Conservation (phyloP, 768 basidiomycete genomes). For the Mycena crocata region DNA sequence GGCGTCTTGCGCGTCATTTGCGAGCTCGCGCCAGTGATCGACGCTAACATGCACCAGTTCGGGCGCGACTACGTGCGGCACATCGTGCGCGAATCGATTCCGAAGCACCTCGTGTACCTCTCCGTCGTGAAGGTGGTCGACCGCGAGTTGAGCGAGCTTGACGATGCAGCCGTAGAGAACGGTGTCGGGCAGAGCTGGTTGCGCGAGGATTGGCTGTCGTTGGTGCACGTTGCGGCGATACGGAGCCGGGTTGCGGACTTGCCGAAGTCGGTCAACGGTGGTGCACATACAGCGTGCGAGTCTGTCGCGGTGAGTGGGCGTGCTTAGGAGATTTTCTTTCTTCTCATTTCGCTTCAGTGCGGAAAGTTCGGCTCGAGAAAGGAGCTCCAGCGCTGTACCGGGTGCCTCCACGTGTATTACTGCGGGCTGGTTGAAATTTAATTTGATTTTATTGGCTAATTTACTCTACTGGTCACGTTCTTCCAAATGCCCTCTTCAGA, state of each 20-base stretch:
- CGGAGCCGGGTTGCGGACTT: conserved; percentile 19
- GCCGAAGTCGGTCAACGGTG: conserved; percentile 7
- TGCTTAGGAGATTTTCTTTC: background rate
- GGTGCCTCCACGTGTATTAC: conserved; percentile 23
- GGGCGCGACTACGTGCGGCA: conserved; percentile 2
- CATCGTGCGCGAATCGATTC: conserved; percentile 15
- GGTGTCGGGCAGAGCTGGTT: conserved; percentile 10
- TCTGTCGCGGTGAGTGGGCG: conserved; percentile 1
- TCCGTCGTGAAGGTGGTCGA: conserved; percentile 22
- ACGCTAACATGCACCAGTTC: background rate
- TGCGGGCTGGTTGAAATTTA: too few relatives aligned
- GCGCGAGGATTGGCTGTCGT: conserved; percentile 14
- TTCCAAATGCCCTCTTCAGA: too few relatives aligned
- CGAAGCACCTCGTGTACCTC: conserved; percentile 21
- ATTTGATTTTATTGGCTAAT: too few relatives aligned
- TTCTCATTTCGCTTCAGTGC: conserved; percentile 5
- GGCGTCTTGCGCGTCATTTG: conserved; percentile 16
- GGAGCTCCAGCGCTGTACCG: conserved; percentile 16
- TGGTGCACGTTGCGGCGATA: background rate
- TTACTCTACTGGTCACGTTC: too few relatives aligned
- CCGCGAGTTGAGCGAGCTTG: conserved; percentile 15
- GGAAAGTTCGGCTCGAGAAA: background rate
- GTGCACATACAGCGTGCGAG: conserved; percentile 1
- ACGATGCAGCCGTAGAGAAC: background rate
- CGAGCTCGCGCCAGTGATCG: conserved; percentile 6